These are phyloP conservation scores for Salix arbutifolia DNA, from an alignment of 345 rosid species.

Conservation along the genomic window DNA sequence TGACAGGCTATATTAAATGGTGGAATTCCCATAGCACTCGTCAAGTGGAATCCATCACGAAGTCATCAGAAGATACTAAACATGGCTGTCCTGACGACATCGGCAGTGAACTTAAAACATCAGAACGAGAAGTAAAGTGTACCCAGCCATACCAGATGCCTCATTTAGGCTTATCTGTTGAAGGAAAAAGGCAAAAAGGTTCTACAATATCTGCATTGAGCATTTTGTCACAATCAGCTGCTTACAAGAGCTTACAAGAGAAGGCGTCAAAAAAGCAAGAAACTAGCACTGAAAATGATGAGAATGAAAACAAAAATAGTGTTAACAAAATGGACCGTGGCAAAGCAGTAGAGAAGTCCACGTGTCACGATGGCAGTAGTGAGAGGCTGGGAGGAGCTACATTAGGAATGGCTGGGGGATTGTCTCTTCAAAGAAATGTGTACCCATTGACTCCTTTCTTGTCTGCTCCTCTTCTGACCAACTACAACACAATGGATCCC, in stretches of 20 bases:
- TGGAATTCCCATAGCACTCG: constrained; percentile 77
- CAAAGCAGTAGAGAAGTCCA: constrained; percentile 67
- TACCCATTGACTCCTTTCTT: constrained; percentile 76
- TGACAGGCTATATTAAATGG: constrained; percentile 85
- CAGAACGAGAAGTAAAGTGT: constrained; percentile 57
- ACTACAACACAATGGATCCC: constrained; percentile 69
- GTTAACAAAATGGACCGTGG: constrained; percentile 70
- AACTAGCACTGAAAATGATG: constrained; percentile 54
- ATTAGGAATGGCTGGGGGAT: constrained; percentile 55
- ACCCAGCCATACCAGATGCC: constrained; percentile 92
- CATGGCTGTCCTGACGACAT: constrained; percentile 54
- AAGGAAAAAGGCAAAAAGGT: constrained; percentile 49
- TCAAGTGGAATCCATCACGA: constrained; percentile 57
- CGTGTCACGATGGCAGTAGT: constrained; percentile 39
- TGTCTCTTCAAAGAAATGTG: constrained; percentile 70
- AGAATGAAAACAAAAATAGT: constrained; percentile 69
- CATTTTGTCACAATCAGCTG: constrained; percentile 75
- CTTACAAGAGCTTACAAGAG: constrained; percentile 83
- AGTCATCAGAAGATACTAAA: constrained; percentile 59
- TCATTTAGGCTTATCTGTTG: constrained; percentile 48
- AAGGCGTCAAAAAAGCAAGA: constrained; percentile 64
- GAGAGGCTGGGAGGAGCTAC: constrained; percentile 61
- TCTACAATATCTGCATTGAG: constrained; percentile 61
- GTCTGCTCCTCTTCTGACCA: constrained; percentile 78
- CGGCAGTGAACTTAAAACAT: constrained; percentile 67